phyloP scores from a whole-genome alignment of 2,329 filamentous ascomycete genomes.

The Alternaria sp. region DNA sequence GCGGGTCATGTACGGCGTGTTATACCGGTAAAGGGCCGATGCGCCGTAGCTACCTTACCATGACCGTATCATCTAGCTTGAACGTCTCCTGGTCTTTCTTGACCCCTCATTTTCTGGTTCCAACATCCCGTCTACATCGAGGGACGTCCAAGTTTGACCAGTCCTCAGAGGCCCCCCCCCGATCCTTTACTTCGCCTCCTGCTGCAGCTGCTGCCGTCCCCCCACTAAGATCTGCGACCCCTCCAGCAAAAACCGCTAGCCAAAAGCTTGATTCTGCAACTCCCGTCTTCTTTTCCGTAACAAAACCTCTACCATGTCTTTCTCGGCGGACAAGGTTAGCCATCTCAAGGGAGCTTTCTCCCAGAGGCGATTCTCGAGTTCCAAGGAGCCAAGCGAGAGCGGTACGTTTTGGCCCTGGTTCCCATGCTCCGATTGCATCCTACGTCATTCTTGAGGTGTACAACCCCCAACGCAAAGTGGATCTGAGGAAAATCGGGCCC shows the following conservation, averaged over 20 bases:
- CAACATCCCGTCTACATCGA: not conserved
- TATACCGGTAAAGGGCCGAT: constrained; percentile 19
- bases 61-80: not conserved
- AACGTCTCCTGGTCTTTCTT: not conserved
- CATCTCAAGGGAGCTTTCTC: constrained; percentile 43
- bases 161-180: not conserved
- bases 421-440: constrained; percentile 1
- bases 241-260: constrained; percentile 17
- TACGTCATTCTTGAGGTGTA: constrained; percentile 24
- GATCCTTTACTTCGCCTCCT: not conserved
- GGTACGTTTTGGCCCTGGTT: constrained; percentile 36
- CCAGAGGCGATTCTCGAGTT: constrained; percentile 47
- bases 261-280: constrained; percentile 24
- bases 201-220: not conserved
- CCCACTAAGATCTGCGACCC: constrained; percentile 14
- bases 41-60: constrained; percentile 5
- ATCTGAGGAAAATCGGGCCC: constrained; percentile 3
- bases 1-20: constrained; percentile 9
- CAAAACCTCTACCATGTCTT: constrained; percentile 41
- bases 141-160: not conserved
- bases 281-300: not conserved
- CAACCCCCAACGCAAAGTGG: constrained; percentile 7
- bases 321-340: constrained; percentile 47
- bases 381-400: constrained; percentile 49
- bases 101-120: not conserved